A percentile compares a stretch with the other conserved stretches of the same genome.
These are phyloP conservation scores for Metarhizium sp. DNA, from an alignment of 2,329 filamentous ascomycete species.

Conservation along the genomic window DNA sequence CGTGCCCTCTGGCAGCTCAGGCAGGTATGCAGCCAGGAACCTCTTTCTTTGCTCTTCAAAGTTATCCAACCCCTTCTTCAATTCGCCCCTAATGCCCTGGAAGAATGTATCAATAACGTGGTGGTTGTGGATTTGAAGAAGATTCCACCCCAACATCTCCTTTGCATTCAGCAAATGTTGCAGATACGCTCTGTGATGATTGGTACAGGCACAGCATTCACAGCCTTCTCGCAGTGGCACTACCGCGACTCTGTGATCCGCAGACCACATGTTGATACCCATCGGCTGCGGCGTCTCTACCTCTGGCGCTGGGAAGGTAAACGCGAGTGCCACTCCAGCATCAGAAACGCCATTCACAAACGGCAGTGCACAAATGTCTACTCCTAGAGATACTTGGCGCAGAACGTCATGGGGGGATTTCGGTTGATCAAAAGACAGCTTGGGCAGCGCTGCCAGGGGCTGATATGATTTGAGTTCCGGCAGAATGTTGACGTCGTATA, in stretches of 20 bases:
- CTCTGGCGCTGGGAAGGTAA: constrained; percentile 53
- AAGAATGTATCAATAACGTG: constrained; percentile 67
- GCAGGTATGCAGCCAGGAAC: constrained; percentile 52
- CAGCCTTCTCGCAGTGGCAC: constrained; percentile 56
- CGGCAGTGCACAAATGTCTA: constrained; percentile 71
- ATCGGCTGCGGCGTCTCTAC: constrained; percentile 35
- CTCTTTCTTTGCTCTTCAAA: constrained; percentile 46
- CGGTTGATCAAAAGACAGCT: constrained; percentile 64
- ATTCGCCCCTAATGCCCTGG: constrained; percentile 52
- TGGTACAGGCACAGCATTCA: constrained; percentile 71
- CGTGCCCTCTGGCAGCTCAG: constrained; percentile 61
- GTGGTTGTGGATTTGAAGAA: constrained; percentile 90
- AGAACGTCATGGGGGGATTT: constrained; percentile 68
- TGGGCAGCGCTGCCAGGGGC: constrained; percentile 53
- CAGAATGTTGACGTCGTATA: constrained; percentile 67
- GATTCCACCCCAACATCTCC: constrained; percentile 93
- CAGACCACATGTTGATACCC: constrained; percentile 70
- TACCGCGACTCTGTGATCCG: constrained; percentile 51
- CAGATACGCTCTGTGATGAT: constrained; percentile 79
- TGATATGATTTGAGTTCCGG: constrained; percentile 50
- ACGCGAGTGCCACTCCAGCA: constrained; percentile 73
- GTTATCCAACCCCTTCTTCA: constrained; percentile 40
- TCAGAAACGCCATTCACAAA: constrained; percentile 71
- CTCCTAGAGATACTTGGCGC: constrained; percentile 62
- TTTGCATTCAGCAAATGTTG: constrained; percentile 82